These are phyloP conservation scores for Geotrichum reessii DNA, from an alignment of 1,139 yeast species.

Conservation along the genomic window DNA sequence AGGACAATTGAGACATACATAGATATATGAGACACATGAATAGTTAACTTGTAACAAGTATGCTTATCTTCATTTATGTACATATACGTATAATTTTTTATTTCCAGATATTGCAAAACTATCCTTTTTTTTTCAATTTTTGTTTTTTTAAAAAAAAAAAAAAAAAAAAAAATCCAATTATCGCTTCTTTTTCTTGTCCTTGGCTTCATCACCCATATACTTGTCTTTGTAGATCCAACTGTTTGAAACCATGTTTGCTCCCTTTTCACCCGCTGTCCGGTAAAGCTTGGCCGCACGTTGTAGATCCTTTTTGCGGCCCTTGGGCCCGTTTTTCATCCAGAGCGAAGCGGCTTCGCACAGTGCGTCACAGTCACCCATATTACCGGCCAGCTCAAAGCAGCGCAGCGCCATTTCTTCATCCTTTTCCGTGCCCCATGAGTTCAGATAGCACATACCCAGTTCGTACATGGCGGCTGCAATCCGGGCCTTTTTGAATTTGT, in stretches of 20 bases:
- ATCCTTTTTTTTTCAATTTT: not conserved
- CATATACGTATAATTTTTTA: too few relatives aligned
- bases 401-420: conserved; percentile 57
- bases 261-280: conserved; percentile 59
- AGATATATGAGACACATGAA: too few relatives aligned
- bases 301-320: conserved; percentile 53
- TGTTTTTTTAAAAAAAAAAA: not conserved
- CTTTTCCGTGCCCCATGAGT: conserved; percentile 54
- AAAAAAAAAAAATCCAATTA: not conserved
- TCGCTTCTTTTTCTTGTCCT: conserved; percentile 19
- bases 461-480: conserved; percentile 47
- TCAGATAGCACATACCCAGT: conserved; percentile 54
- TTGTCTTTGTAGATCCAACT: conserved; percentile 76
- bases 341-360: conserved; percentile 67
- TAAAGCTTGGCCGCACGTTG: conserved; percentile 67
- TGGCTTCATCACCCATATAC: conserved; percentile 40
- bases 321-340: conserved; percentile 54
- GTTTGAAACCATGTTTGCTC: conserved; percentile 61
- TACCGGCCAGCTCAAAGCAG: conserved; percentile 60
- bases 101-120: too few relatives aligned
- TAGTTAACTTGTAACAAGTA: too few relatives aligned
- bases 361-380: conserved; percentile 64
- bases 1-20: too few relatives aligned
- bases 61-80: too few relatives aligned
- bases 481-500: conserved; percentile 31